Percentiles rank a stretch among this genome's conserved stretches.
phyloP scores from a whole-genome alignment of 495 filamentous ascomycete genomes.

The Cercophora sp. region DNA sequence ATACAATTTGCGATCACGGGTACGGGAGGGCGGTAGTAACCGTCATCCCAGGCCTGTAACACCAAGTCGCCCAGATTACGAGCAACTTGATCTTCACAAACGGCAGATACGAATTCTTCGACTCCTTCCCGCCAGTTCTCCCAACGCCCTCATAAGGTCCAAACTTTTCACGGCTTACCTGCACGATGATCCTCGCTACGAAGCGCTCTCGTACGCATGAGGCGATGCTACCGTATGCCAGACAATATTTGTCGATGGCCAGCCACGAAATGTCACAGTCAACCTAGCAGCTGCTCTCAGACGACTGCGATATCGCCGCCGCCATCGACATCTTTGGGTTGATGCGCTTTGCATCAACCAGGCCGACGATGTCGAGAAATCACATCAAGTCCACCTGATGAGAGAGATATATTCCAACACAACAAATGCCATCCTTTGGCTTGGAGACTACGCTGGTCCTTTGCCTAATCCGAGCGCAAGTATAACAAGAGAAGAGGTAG shows the following conservation, averaged over 20 bases:
- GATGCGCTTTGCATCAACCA: constrained; percentile 2
- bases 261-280: neutral
- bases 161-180: neutral
- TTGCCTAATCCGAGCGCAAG: neutral
- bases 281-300: neutral
- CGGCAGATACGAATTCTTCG: too few relatives aligned
- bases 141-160: too few relatives aligned
- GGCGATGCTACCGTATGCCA: neutral
- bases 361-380: neutral
- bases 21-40: too few relatives aligned
- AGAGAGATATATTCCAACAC: neutral
- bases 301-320: neutral
- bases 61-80: too few relatives aligned
- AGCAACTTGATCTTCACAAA: too few relatives aligned
- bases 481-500: neutral
- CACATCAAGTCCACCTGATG: neutral
- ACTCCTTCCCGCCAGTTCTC: too few relatives aligned
- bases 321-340: neutral
- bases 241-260: neutral
- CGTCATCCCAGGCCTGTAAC: too few relatives aligned
- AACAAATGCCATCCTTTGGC: neutral
- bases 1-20: too few relatives aligned
- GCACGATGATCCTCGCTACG: neutral
- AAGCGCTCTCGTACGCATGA: constrained; percentile 2
- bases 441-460: neutral